Evolutionary conservation across 768 basidiomycete genomes (phyloP).

Genomic region (Rhodotorula babjevae): DNA sequence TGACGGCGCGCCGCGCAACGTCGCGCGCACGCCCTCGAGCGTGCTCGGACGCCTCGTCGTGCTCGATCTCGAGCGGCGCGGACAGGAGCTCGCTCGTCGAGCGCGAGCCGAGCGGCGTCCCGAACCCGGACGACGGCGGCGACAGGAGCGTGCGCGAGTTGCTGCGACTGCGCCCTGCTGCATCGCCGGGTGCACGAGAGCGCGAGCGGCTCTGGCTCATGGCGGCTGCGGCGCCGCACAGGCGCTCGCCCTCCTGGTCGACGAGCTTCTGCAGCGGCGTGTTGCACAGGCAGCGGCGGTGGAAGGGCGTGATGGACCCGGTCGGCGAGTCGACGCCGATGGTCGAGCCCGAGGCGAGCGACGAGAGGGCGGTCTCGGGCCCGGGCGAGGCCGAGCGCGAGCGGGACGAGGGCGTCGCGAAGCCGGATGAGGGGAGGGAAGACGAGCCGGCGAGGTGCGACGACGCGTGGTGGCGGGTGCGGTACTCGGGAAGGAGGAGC

Average conservation of each 20-base stretch:
- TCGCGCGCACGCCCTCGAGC: not conserved
- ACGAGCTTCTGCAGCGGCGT: constrained; percentile 19
- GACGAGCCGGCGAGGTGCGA: not conserved
- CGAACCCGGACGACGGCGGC: too few species aligned
- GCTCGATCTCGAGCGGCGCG: not conserved
- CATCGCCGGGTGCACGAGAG: not conserved
- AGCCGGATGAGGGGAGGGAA: not conserved
- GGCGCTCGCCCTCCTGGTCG: constrained; percentile 21
- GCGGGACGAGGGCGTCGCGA: not conserved
- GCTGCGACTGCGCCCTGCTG: not conserved
- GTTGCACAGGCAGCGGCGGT: constrained; percentile 36
- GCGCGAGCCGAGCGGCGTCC: too few species aligned
- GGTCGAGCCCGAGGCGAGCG: not conserved
- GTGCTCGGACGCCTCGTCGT: not conserved
- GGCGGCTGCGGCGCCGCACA: constrained; percentile 14
- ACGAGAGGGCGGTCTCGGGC: not conserved
- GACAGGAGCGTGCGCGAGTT: too few species aligned
- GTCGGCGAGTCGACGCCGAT: constrained; percentile 14
- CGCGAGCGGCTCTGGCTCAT: not conserved
- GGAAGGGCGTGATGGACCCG: constrained; percentile 20
- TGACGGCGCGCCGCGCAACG: not conserved
- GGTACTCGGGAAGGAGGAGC: constrained; percentile 27
- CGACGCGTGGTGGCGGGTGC: constrained; percentile 1
- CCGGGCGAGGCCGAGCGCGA: constrained; percentile 1
- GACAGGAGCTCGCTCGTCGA: not conserved